Base-by-base conservation (phyloP, 179 eudicot species). In the Amaranthus tricolor region DNA sequence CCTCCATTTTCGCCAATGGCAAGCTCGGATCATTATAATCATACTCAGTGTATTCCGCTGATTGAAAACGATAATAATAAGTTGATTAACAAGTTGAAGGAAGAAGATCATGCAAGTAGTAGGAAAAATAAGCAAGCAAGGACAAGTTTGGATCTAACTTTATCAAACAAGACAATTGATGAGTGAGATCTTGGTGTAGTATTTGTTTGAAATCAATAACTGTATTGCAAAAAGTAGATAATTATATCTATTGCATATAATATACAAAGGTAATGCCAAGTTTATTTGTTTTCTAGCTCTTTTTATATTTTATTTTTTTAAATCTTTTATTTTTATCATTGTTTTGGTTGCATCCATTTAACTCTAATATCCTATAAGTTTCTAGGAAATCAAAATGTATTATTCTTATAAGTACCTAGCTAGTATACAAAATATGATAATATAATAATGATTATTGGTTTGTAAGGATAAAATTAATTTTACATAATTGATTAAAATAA, bases 61-160 rank as follows among this genome's bases (percentile, higher is more conserved):
- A 31, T 31, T 2, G 15, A 53, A 77, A 77, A 62, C 76, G 81
- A 9, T 70, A 56, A 15, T 75, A 80, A 68, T 51, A 78, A 54
- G 66, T 59, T 81, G 78, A 61, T 66, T 61, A 65, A 54, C 44
- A 83, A 80, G 77, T 52, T 65, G 74, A 75, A 69, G 49, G 72
- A 76, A 66, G 79, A 59, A 52, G 81, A 83, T 63, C 76, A 63
- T 74, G 79, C 73, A 74, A 74, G 81, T 62, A 70, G 74, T 66
- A 71, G 62, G 31, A 68, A 63, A 79, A 82, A 60, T 73, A 82
- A 73, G 31, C 49, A 69, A 69, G 17, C 72, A 53, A 69, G 9
- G 21, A 69, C 80, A 68, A 80, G 68, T 70, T 85, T 88, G 70
- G 96, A 91, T 86, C 91, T 91, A 89, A 87, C 90, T 82, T 76